phyloP scores from a whole-genome alignment of 192 early-diverging fungal species.

The Podila minutissima region DNA sequence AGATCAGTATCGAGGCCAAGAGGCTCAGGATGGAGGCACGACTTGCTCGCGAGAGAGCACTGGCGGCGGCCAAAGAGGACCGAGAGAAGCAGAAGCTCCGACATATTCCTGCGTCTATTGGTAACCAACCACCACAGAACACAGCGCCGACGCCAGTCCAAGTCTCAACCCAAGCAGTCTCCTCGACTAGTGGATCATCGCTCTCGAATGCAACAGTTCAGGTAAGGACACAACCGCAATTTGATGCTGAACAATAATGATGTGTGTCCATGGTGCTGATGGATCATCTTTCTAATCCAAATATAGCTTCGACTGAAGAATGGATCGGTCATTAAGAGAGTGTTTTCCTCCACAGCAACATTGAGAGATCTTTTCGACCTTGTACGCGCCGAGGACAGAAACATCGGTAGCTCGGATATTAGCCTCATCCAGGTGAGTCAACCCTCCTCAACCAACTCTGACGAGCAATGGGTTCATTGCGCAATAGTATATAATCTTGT shows the following conservation, averaged over 20 bases:
- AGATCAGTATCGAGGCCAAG: slow-evolving; percentile 19
- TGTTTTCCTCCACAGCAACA: slow-evolving; percentile 12
- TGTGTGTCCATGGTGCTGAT: neutral
- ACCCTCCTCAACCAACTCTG: neutral
- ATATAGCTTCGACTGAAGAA: slow-evolving; percentile 35
- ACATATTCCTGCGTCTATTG: no score
- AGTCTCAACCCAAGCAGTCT: no score
- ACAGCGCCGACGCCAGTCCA: no score
- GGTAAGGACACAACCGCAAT: neutral
- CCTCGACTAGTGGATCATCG: no score
- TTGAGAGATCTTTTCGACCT: slow-evolving; percentile 37
- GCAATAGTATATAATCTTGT: neutral
- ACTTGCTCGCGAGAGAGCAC: slow-evolving; percentile 30
- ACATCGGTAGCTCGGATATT: slow-evolving; percentile 37
- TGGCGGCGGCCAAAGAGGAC: slow-evolving; percentile 36
- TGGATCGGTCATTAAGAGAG: slow-evolving; percentile 25
- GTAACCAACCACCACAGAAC: no score
- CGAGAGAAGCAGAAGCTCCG: slow-evolving; percentile 5
- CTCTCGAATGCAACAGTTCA: slow-evolving; percentile 12
- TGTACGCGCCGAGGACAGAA: slow-evolving; percentile 25
- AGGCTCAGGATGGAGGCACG: slow-evolving; percentile 23
- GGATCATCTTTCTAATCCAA: neutral
- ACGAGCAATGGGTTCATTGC: neutral
- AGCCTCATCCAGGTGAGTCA: slow-evolving; percentile 38
- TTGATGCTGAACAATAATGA: neutral